Conservation (phyloP, 1,284 basidiomycete species). For the Sanghuangporus baumii region DNA sequence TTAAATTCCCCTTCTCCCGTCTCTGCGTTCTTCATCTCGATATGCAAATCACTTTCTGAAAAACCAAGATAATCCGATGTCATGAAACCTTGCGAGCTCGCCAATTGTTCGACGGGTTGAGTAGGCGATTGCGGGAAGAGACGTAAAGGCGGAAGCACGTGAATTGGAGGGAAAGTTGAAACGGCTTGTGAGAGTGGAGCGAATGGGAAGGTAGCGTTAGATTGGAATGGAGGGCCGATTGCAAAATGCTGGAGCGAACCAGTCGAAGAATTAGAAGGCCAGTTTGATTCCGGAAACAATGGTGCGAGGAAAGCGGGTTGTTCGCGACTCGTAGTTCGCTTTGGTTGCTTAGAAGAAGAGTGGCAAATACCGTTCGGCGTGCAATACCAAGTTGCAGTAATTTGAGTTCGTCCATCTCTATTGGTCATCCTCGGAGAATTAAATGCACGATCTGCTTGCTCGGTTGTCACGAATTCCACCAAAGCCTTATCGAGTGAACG, state of each 20-base stretch:
- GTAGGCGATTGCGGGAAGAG: not conserved
- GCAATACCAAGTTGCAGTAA: not conserved
- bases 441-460: conserved; percentile 1
- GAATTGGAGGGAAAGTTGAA: not conserved
- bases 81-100: not conserved
- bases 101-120: not conserved
- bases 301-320: not conserved
- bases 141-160: not conserved
- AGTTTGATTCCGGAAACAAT: not conserved
- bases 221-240: not conserved
- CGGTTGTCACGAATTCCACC: not conserved
- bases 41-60: not conserved
- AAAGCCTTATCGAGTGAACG: conserved; percentile 2
- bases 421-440: conserved; percentile 3
- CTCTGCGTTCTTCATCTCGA: not conserved
- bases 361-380: not conserved
- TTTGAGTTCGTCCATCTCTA: conserved; percentile 5
- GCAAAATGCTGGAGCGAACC: not conserved
- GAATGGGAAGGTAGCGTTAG: not conserved
- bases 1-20: conserved; percentile 10
- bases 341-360: not conserved
- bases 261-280: not conserved
- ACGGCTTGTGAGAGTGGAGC: not conserved
- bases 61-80: not conserved
- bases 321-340: not conserved